Evolutionary conservation across 306 rosid genomes (phyloP).

Genomic region (Fagus crenata): DNA sequence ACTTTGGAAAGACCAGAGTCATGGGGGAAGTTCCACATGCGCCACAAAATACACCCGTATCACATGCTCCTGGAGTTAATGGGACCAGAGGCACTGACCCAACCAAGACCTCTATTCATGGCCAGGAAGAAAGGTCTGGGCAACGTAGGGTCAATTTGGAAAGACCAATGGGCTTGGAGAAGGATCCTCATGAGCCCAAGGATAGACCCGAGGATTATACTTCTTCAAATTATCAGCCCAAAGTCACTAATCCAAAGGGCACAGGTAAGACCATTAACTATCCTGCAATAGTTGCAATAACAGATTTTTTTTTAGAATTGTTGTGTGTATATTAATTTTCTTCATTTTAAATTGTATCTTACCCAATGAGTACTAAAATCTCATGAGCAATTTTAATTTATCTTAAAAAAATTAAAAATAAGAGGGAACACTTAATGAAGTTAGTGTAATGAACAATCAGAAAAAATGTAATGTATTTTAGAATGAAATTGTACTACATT

Average conservation of each 20-base stretch:
- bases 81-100: slow-evolving; percentile 23
- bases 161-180: slow-evolving; percentile 43
- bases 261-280: slow-evolving; percentile 34
- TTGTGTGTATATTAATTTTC: too few relatives aligned
- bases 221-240: slow-evolving; percentile 44
- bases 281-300: not conserved
- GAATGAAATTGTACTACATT: too few relatives aligned
- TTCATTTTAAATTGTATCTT: not conserved
- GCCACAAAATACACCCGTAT: slow-evolving; percentile 29
- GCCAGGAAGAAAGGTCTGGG: slow-evolving; percentile 2
- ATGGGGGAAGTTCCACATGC: slow-evolving; percentile 27
- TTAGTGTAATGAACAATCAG: too few relatives aligned
- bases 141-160: slow-evolving; percentile 43
- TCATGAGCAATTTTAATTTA: too few relatives aligned
- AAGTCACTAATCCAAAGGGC: slow-evolving; percentile 50
- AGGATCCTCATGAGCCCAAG: slow-evolving; percentile 50
- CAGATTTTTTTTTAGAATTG: not conserved
- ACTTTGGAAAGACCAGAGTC: slow-evolving; percentile 16
- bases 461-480: too few relatives aligned
- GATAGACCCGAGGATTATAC: slow-evolving; percentile 7
- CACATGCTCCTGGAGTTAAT: not conserved
- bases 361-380: not conserved
- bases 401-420: too few relatives aligned
- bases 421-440: too few relatives aligned
- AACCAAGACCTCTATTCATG: slow-evolving; percentile 23